Percentiles rank a stretch among this genome's conserved stretches.
Evolutionary conservation across 2,329 filamentous ascomycete species (phyloP).

Genomic region (Purpureocillium takamizusanense): DNA sequence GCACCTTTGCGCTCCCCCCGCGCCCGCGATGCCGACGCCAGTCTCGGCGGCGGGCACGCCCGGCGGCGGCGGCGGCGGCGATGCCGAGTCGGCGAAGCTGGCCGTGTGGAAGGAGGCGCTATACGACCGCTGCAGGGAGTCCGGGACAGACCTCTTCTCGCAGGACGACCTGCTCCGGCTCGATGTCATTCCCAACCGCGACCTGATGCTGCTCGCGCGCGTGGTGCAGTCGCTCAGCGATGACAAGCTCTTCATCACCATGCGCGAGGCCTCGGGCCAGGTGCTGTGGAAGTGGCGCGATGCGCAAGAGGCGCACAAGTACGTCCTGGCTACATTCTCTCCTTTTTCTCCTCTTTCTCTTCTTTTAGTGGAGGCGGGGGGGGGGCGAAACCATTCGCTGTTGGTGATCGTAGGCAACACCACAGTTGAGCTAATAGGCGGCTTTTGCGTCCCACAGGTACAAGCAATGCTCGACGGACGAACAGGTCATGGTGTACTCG

Average conservation of each 20-base stretch:
- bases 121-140: conserved; percentile 45
- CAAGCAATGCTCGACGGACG: conserved; percentile 54
- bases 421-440: too few relatives aligned
- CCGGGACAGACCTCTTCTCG: conserved; percentile 41
- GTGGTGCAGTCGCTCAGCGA: conserved; percentile 50
- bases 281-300: conserved; percentile 48
- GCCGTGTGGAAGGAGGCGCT: conserved; percentile 45
- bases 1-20: background rate
- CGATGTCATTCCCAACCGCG: conserved; percentile 46
- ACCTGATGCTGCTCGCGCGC: conserved; percentile 43
- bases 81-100: conserved; percentile 32
- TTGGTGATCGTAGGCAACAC: too few relatives aligned
- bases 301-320: conserved; percentile 54
- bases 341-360: background rate
- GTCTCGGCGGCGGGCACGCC: conserved; percentile 12
- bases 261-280: conserved; percentile 29
- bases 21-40: conserved; percentile 17
- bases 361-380: too few relatives aligned
- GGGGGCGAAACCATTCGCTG: too few relatives aligned
- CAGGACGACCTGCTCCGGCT: conserved; percentile 50
- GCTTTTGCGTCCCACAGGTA: conserved; percentile 45
- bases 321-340: conserved; percentile 14
- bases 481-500: conserved; percentile 76
- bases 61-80: conserved; percentile 14
- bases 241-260: conserved; percentile 48